Base-by-base conservation (phyloP, 495 filamentous ascomycete genomes). In the Monascus purpureus region DNA sequence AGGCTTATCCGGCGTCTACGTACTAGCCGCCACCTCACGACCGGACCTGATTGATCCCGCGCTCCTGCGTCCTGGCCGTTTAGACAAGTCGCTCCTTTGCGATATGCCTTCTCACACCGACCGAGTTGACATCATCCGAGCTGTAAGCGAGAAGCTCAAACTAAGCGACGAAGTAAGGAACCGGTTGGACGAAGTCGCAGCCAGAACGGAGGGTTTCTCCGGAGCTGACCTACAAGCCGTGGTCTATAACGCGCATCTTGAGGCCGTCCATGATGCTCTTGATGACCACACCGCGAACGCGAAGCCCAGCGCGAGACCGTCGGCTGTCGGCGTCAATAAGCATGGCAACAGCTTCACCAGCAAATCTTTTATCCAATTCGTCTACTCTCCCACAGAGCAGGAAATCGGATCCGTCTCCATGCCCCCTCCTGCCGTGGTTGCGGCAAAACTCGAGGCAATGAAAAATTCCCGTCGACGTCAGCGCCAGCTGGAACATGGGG, bases 11-110 rank as follows among this genome's bases (percentile, higher is more conserved):
- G 92, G 92, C 0, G 90, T 97, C 1, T 96, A 96, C 45, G 90
- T 97, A 1, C 72, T 97, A 3, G 90, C 90, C 17, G 90, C 90
- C 9, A 97, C 90, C 1, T 80, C 73, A 2, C 62, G 90, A 16
- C 90, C 90, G 0, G 92, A 97, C 52, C 50, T 96, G 4, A 96
- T 97, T 27, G 90, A 97, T 46, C 88, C 90, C 2, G 90, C 90
- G 2, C 59, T 97, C 17, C 57, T 96, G 24, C 68, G 90, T 25
- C 90, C 90, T 0, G 90, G 90, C 4, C 72, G 90, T 32, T 55
- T 97, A 12, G 90, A 97, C 44, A 96, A 96, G 61, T 80, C 72
- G 23, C 50, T 96, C 18, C 53, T 96, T 2, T 96, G 92, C 49
- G 85, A 88, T 36, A 76, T 97, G 51, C 90, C 90, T 0, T 65